A percentile compares a stretch with the other conserved stretches of the same genome.
These are phyloP conservation scores for Yamadazyma siamensis DNA, from an alignment of 1,139 yeast species.

Conservation along the genomic window DNA sequence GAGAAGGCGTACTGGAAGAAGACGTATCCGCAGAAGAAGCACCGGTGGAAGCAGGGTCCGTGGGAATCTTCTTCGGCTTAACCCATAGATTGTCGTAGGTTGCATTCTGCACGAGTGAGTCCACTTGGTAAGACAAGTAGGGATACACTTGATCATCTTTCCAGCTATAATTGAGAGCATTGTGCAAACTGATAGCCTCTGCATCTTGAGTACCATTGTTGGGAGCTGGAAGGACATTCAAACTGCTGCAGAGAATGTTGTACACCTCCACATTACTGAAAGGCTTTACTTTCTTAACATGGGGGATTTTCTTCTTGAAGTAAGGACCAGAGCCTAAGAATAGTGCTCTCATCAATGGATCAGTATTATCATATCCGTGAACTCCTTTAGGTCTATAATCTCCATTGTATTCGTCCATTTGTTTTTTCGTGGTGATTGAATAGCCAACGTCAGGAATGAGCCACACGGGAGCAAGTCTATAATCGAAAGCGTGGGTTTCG, in stretches of 20 bases:
- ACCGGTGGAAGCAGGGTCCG: too few species aligned
- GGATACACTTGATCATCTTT: constrained; percentile 55
- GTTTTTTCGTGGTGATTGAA: constrained; percentile 62
- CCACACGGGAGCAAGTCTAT: constrained; percentile 83
- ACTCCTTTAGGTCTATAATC: constrained; percentile 69
- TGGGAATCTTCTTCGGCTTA: too few species aligned
- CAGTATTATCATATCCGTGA: constrained; percentile 80
- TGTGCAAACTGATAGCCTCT: constrained; percentile 14
- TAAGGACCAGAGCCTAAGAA: constrained; percentile 83
- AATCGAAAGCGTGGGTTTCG: constrained; percentile 38
- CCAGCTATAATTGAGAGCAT: constrained; percentile 51
- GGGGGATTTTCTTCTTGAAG: constrained; percentile 36
- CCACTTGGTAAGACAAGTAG: constrained; percentile 48
- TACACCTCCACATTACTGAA: constrained; percentile 73
- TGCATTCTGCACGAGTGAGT: constrained; percentile 44
- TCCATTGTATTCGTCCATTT: constrained; percentile 46
- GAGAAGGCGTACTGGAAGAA: too few species aligned
- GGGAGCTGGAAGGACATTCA: constrained; percentile 52
- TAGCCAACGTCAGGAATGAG: constrained; percentile 80
- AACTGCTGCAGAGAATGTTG: constrained; percentile 67
- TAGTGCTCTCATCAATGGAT: constrained; percentile 76
- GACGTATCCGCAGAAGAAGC: too few species aligned
- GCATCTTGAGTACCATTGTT: constrained; percentile 52
- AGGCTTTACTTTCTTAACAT: constrained; percentile 46
- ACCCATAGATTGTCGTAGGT: constrained; percentile 53